Evolutionary conservation across 176 grass and related monocot genomes (phyloP).

Genomic region (Aegilops bicornis): DNA sequence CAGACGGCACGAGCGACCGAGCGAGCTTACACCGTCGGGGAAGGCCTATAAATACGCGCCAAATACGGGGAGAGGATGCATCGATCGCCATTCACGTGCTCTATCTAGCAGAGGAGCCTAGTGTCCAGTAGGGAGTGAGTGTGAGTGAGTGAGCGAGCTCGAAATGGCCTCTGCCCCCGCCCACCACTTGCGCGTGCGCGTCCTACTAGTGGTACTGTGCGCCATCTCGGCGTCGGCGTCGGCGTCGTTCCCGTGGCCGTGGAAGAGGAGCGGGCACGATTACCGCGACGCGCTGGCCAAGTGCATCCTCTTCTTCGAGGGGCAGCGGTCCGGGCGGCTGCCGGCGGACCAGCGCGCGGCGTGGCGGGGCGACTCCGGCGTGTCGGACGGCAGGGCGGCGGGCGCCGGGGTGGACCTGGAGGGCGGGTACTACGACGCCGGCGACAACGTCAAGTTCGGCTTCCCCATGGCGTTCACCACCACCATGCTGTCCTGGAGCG

Average conservation of each 20-base stretch:
- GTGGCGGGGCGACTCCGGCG: slow-evolving; percentile 79
- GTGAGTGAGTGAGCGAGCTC: slow-evolving; percentile 4
- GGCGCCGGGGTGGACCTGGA: slow-evolving; percentile 57
- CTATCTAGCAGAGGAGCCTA: not conserved
- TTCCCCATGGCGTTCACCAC: slow-evolving; percentile 96
- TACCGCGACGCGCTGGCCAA: slow-evolving; percentile 79
- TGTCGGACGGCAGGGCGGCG: slow-evolving; percentile 53
- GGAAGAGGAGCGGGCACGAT: slow-evolving; percentile 38
- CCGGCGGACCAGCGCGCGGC: slow-evolving; percentile 51
- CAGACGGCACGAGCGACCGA: not conserved
- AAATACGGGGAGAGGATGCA: not conserved
- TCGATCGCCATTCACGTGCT: slow-evolving; percentile 20
- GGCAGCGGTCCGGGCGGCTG: slow-evolving; percentile 73
- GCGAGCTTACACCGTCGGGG: not conserved
- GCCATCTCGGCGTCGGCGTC: slow-evolving; percentile 9
- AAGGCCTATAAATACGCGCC: slow-evolving; percentile 43
- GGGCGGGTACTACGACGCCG: slow-evolving; percentile 92
- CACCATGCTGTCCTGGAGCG: slow-evolving; percentile 90
- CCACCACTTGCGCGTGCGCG: slow-evolving; percentile 12
- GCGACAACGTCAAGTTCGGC: slow-evolving; percentile 94
- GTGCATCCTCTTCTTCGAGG: slow-evolving; percentile 92
- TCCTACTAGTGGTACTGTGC: slow-evolving; percentile 26
- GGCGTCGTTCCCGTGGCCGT: not conserved
- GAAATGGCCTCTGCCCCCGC: slow-evolving; percentile 22
- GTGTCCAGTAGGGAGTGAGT: not conserved